phyloP scores from a whole-genome alignment of 2,329 filamentous ascomycete genomes.

The Fusarium compactum region DNA sequence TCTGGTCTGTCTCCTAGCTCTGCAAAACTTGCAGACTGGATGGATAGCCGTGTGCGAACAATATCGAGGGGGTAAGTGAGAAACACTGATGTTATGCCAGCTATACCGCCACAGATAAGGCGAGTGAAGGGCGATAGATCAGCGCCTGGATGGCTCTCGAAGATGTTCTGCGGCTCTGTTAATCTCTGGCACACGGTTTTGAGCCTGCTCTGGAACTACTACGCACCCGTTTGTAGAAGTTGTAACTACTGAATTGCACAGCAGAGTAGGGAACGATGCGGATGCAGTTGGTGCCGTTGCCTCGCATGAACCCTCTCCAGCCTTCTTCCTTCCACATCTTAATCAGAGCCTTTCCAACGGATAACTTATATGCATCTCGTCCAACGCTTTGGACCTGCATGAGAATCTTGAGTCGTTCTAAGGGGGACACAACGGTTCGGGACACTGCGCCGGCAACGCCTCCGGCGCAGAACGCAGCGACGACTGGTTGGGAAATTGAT shows the following conservation, averaged over 20 bases:
- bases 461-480: conserved; percentile 93
- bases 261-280: conserved; percentile 98
- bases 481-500: conserved; percentile 81
- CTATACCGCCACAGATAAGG: conserved; percentile 88
- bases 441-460: conserved; percentile 97
- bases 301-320: conserved; percentile 96
- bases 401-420: conserved; percentile 97
- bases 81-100: conserved; percentile 94
- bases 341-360: conserved; percentile 84
- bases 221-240: conserved; percentile 91
- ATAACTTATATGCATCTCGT: conserved; percentile 92
- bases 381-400: conserved; percentile 94
- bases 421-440: conserved; percentile 93
- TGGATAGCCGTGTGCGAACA: conserved; percentile 92
- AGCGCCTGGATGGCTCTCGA: conserved; percentile 79
- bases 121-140: conserved; percentile 80
- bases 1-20: conserved; percentile 73
- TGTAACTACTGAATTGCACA: conserved; percentile 98
- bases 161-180: conserved; percentile 67
- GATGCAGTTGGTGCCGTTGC: conserved; percentile 98
- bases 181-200: neutral
- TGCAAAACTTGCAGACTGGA: conserved; percentile 96
- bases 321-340: conserved; percentile 99
- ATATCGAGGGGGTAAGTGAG: conserved; percentile 98
- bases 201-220: neutral